phyloP scores from a whole-genome alignment of 2,329 filamentous ascomycete species.

The Rhynchosporium secalis region DNA sequence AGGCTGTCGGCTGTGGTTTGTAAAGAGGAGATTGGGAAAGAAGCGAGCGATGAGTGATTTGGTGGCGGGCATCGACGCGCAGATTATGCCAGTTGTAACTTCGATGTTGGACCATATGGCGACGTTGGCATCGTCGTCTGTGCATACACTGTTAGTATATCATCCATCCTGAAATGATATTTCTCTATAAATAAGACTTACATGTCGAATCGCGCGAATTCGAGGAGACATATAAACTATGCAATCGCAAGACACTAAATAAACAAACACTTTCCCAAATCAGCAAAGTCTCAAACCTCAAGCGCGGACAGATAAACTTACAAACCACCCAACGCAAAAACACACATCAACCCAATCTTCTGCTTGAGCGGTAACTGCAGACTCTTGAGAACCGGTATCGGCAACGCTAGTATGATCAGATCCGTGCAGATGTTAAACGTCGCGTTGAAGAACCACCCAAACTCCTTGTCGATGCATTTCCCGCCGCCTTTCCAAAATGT shows the following conservation, averaged over 20 bases:
- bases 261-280: constrained; percentile 25
- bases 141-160: not conserved
- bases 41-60: constrained; percentile 52
- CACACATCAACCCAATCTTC: constrained; percentile 27
- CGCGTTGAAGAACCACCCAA: constrained; percentile 29
- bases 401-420: constrained; percentile 25
- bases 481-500: constrained; percentile 22
- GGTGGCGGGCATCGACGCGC: constrained; percentile 61
- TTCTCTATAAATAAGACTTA: constrained; percentile 11
- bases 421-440: constrained; percentile 29
- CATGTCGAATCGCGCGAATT: constrained; percentile 19
- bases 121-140: constrained; percentile 36
- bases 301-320: constrained; percentile 15
- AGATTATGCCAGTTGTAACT: constrained; percentile 43
- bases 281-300: not conserved
- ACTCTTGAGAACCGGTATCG: constrained; percentile 25
- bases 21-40: constrained; percentile 23
- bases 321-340: constrained; percentile 34
- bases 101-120: constrained; percentile 41
- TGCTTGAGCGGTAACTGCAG: constrained; percentile 27
- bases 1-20: constrained; percentile 5
- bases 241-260: constrained; percentile 26
- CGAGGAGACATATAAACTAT: constrained; percentile 21
- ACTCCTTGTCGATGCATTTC: constrained; percentile 22
- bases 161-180: too few species aligned